Evolutionary conservation across 192 early-diverging fungal genomes (phyloP), one percentile per base, ranked within the genome.

Genomic region (Coemansia sp.): DNA sequence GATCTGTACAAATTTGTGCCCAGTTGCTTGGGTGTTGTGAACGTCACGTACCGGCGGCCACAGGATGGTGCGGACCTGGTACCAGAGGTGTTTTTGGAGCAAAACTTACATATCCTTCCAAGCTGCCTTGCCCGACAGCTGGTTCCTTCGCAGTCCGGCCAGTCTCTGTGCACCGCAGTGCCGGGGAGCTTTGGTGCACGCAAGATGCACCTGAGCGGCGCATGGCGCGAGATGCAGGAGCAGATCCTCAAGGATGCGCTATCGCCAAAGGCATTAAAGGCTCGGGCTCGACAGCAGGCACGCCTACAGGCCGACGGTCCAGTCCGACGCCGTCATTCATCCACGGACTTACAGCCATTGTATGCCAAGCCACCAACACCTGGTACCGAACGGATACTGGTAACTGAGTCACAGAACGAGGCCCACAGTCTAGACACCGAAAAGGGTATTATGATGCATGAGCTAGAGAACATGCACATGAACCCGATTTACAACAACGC

Each of bases 1-100:
- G 86, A 91, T 59, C 77, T 99, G 23, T 85, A 91, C 58, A 86
- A 85, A 7, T 99, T 96, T 81, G 89, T 95, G 38, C 91, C 94
- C 19, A 89, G 90, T 56, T 98, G 96, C 71, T 72, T 97, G 49
- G 96, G 97, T 20, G 87, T 95, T 6, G 86, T 99, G 28, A 97
- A 97, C 73, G 95, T 99, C 50, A 92, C 92, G n/a, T 88, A 90
- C 60, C 79, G 85, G 10, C 68, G 66, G 21, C 60, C 66, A 10
- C 59, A 44, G n/a, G 66, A 63, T 12, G 66, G 64, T 50, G 65
- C 69, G 12, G 74, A 78, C 58, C 65, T 75, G 47, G 67, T 74
- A 5, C 74, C 79, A 26, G 81, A 86, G 74, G 90, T 98, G 8
- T 84, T 93, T 15, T 78, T 98, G 25, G 93, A 98, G 64, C 88